A percentile compares a stretch with the other conserved stretches of the same genome.
phyloP scores from a whole-genome alignment of 2,329 filamentous ascomycete genomes.

The Aspergillus nomiae region DNA sequence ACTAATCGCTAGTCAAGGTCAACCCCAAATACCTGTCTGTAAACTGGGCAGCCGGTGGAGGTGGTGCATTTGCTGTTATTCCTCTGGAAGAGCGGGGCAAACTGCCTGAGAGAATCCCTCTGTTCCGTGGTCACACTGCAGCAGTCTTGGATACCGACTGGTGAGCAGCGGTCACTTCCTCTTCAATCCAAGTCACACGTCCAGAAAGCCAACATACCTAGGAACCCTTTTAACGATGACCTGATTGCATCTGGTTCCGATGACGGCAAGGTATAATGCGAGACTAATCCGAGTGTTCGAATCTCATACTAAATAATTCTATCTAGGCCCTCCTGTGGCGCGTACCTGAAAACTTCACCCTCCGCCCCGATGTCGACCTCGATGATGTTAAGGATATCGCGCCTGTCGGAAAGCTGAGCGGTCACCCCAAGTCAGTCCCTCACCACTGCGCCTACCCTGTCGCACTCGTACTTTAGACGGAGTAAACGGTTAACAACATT shows the following conservation, averaged over 20 bases:
- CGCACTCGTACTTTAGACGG: conserved; percentile 1
- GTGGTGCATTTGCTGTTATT: conserved; percentile 95
- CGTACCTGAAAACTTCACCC: conserved; percentile 83
- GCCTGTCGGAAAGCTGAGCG: conserved; percentile 78
- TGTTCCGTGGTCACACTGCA: conserved; percentile 95
- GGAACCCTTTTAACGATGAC: conserved; percentile 95
- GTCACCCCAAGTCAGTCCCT: conserved; percentile 73
- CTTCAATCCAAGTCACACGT: neutral
- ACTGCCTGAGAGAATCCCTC: conserved; percentile 85
- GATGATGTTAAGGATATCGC: conserved; percentile 81
- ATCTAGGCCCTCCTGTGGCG: conserved; percentile 82
- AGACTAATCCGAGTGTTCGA: neutral
- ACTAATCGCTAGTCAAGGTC: conserved; percentile 58
- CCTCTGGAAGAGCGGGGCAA: conserved; percentile 87
- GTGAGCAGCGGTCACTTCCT: conserved; percentile 52
- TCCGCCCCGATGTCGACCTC: conserved; percentile 72
- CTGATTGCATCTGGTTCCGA: conserved; percentile 93
- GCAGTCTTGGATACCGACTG: conserved; percentile 97
- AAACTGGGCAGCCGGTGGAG: conserved; percentile 97
- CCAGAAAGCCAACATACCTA: conserved; percentile 38
- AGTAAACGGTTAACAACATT: conserved; percentile 20
- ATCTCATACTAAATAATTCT: conserved; percentile 9
- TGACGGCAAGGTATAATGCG: conserved; percentile 72
- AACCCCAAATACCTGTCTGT: conserved; percentile 96
- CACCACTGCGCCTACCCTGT: neutral